Conservation (phyloP, 495 filamentous ascomycete species). For the Clohesyomyces aquaticus region DNA sequence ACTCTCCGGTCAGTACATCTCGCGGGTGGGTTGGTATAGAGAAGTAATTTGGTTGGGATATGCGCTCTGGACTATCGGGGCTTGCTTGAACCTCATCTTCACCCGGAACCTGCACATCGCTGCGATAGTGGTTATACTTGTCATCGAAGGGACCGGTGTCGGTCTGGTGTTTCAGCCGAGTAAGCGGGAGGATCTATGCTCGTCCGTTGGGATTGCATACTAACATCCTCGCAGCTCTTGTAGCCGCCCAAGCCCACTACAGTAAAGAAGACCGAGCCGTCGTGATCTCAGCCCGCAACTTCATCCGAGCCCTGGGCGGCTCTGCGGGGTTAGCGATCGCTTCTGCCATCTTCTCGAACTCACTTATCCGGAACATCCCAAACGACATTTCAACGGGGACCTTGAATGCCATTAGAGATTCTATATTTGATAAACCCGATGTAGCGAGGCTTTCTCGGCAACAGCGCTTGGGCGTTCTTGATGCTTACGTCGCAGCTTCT, state of each 20-base stretch:
- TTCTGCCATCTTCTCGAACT: constrained; percentile 2
- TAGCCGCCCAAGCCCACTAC: constrained; percentile 11
- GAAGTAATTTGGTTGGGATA: constrained; percentile 60
- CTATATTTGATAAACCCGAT: neutral
- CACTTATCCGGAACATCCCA: neutral
- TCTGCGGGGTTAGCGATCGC: constrained; percentile 8
- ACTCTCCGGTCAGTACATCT: constrained; percentile 59
- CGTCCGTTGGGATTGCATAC: neutral
- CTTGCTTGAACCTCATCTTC: constrained; percentile 5
- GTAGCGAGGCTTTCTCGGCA: neutral
- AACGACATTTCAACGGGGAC: neutral
- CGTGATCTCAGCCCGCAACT: constrained; percentile 16
- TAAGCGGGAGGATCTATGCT: neutral
- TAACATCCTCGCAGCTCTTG: neutral
- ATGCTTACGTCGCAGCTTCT: neutral
- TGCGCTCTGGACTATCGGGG: constrained; percentile 30
- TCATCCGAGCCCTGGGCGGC: constrained; percentile 12
- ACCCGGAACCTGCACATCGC: neutral
- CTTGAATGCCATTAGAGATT: neutral
- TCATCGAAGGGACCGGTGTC: constrained; percentile 6
- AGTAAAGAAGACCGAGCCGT: constrained; percentile 15
- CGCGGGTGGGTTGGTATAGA: constrained; percentile 56
- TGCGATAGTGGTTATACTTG: neutral
- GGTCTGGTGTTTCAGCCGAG: constrained; percentile 22
- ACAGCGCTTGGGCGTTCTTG: neutral